phyloP scores from a whole-genome alignment of 2,329 filamentous ascomycete genomes.

The Bipolaris cookei region DNA sequence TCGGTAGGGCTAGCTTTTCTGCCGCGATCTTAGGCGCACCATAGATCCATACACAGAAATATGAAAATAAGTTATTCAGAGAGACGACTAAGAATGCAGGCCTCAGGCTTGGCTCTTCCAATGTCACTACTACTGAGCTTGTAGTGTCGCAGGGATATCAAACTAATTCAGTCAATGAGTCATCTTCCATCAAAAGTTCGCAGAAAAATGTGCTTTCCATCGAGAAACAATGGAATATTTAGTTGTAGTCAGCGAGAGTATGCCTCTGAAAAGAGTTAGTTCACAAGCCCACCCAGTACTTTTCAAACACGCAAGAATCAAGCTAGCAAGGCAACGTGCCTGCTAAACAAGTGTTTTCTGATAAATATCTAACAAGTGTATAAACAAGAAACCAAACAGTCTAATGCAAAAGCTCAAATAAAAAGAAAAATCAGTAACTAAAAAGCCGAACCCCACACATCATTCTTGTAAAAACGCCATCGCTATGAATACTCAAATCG shows the following conservation, averaged over 20 bases:
- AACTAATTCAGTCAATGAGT: too few species aligned
- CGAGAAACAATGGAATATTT: too few species aligned
- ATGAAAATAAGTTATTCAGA: neutral
- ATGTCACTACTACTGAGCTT: neutral
- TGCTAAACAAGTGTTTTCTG: slow-evolving; percentile 7
- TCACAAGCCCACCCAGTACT: neutral
- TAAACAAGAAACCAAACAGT: slow-evolving; percentile 2
- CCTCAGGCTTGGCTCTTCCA: neutral
- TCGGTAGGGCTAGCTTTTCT: neutral
- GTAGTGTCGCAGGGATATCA: too few species aligned
- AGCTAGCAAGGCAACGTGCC: neutral
- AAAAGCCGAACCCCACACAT: slow-evolving; percentile 9
- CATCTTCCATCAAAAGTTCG: too few species aligned
- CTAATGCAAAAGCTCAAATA: slow-evolving; percentile 19
- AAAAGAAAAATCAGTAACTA: slow-evolving; percentile 15
- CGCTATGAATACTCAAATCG: slow-evolving; percentile 22
- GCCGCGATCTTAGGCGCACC: neutral
- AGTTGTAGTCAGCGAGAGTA: too few species aligned
- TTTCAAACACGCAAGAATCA: neutral
- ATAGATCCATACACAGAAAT: neutral
- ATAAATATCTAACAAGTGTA: slow-evolving; percentile 6
- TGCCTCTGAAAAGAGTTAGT: too few species aligned
- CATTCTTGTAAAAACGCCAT: slow-evolving; percentile 20
- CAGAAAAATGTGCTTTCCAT: too few species aligned
- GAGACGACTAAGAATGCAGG: neutral